These are phyloP conservation scores for Colletotrichum lini DNA, from an alignment of 2,329 filamentous ascomycete species.

Conservation along the genomic window DNA sequence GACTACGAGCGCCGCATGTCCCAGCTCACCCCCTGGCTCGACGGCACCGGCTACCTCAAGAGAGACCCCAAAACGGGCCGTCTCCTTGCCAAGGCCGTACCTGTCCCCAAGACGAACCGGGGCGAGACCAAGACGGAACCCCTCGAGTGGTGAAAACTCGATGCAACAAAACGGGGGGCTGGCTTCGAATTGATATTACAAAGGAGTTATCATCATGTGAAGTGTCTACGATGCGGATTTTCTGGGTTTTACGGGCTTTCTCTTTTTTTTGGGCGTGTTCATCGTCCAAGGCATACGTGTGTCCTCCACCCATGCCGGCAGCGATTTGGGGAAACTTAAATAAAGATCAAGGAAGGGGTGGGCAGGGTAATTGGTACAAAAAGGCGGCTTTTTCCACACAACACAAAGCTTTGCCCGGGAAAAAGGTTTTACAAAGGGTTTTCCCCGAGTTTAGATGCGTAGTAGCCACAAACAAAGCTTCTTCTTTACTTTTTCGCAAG, in stretches of 20 bases:
- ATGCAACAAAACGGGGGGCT: neutral
- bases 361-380: slow-evolving; percentile 9
- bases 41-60: slow-evolving; percentile 86
- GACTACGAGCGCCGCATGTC: slow-evolving; percentile 86
- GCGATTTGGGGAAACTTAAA: slow-evolving; percentile 21
- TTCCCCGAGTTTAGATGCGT: slow-evolving; percentile 8
- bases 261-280: slow-evolving; percentile 17
- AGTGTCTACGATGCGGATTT: slow-evolving; percentile 35
- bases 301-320: slow-evolving; percentile 8
- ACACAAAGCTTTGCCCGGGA: neutral
- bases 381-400: slow-evolving; percentile 12
- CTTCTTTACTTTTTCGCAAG: slow-evolving; percentile 4
- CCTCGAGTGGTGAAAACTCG: slow-evolving; percentile 80
- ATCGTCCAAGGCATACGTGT: neutral
- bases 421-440: slow-evolving; percentile 23
- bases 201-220: slow-evolving; percentile 36
- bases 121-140: slow-evolving; percentile 89
- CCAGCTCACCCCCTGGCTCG: slow-evolving; percentile 88
- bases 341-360: slow-evolving; percentile 7
- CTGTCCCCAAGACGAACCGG: slow-evolving; percentile 90
- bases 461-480: slow-evolving; percentile 7
- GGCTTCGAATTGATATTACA: slow-evolving; percentile 24
- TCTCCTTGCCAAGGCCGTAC: slow-evolving; percentile 71
- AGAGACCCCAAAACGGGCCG: slow-evolving; percentile 68
- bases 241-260: neutral